Percentiles rank a stretch among this genome's conserved stretches.
Evolutionary conservation across 371 early-diverging fungal genomes (phyloP).

Genomic region (Syncephalastrum monosporum): DNA sequence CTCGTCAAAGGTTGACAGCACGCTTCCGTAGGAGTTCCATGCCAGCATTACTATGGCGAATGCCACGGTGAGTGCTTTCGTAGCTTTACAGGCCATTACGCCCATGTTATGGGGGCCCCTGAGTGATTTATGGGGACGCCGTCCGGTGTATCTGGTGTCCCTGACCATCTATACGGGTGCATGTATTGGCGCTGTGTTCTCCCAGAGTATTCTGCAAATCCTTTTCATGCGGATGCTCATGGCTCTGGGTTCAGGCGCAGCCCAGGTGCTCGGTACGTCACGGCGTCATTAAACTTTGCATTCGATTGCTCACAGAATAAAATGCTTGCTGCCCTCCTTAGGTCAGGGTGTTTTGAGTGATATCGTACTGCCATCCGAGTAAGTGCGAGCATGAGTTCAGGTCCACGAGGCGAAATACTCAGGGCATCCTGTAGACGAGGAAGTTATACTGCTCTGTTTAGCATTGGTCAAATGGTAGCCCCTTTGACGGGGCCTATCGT

Average conservation of each 20-base stretch:
- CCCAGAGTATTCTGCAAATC: constrained; percentile 6
- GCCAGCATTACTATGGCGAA: constrained; percentile 11
- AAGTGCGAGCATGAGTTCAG: constrained; percentile 12
- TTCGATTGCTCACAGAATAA: neutral
- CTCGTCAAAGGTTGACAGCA: neutral
- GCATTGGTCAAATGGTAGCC: constrained; percentile 26
- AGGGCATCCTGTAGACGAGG: constrained; percentile 27
- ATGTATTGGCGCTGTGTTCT: constrained; percentile 12
- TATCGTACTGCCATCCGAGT: constrained; percentile 45
- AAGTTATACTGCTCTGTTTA: constrained; percentile 51
- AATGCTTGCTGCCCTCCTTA: constrained; percentile 34
- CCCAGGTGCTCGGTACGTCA: constrained; percentile 31
- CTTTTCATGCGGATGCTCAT: constrained; percentile 17
- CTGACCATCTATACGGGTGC: constrained; percentile 5
- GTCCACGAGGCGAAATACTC: too few relatives aligned
- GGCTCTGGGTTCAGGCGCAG: constrained; percentile 35
- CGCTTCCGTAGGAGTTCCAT: constrained; percentile 8
- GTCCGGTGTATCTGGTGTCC: constrained; percentile 15
- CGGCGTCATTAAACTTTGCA: neutral
- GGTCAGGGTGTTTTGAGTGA: constrained; percentile 62
- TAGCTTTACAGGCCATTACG: constrained; percentile 19
- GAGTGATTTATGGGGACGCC: constrained; percentile 18
- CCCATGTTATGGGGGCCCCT: constrained; percentile 22
- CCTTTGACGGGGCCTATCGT: constrained; percentile 51
- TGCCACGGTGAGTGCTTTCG: constrained; percentile 13